phyloP scores from a whole-genome alignment of 371 early-diverging fungal genomes.

The Saksenaea vasiformis region DNA sequence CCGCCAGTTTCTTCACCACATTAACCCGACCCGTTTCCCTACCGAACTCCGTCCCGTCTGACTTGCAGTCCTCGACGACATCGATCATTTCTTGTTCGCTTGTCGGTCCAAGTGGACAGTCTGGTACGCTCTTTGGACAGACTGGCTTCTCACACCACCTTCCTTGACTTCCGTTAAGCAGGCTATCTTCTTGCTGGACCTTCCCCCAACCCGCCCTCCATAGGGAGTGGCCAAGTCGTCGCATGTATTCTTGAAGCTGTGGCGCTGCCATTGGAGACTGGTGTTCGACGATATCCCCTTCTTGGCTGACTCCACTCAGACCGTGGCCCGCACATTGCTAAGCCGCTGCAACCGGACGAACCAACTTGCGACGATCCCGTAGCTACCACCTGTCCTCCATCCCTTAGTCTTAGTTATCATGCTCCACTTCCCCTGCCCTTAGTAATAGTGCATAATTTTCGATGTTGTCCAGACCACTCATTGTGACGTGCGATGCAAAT shows the following conservation, averaged over 20 bases:
- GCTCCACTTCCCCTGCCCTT: too few species aligned
- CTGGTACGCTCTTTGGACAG: neutral
- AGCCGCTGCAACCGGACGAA: neutral
- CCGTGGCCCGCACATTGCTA: neutral
- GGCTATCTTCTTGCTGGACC: neutral
- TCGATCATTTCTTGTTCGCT: neutral
- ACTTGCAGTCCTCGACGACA: too few species aligned
- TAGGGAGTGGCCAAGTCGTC: neutral
- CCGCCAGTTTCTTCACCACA: neutral
- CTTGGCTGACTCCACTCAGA: neutral
- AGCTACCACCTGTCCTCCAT: too few species aligned
- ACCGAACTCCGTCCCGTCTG: neutral
- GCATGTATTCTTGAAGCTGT: neutral
- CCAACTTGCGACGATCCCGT: neutral
- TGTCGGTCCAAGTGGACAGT: neutral
- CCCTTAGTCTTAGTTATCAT: too few species aligned
- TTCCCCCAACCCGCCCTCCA: neutral
- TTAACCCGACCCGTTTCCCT: neutral
- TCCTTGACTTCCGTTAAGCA: neutral
- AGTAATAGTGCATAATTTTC: too few species aligned
- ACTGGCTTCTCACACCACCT: neutral
- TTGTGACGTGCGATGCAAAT: too few species aligned
- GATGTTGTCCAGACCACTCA: too few species aligned
- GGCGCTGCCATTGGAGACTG: neutral
- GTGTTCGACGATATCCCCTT: neutral